Evolutionary conservation across 768 basidiomycete species (phyloP).

Genomic region (Lactarius sp.): DNA sequence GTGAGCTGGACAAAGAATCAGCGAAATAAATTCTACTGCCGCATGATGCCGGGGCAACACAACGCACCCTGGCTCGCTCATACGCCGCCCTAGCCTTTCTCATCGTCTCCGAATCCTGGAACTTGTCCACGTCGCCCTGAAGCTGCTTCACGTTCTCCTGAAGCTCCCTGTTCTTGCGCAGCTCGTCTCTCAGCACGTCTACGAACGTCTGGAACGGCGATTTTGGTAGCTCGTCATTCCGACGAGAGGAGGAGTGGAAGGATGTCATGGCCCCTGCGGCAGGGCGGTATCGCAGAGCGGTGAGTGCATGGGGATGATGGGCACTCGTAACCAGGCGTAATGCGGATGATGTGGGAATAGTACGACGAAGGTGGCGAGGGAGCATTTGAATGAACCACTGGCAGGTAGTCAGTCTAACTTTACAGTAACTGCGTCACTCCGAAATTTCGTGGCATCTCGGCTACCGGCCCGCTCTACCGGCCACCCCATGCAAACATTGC

Average conservation of each 20-base stretch:
- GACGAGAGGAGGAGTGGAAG: slow-evolving; percentile 65
- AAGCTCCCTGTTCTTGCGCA: slow-evolving; percentile 88
- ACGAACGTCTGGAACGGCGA: slow-evolving; percentile 97
- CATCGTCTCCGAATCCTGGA: slow-evolving; percentile 97
- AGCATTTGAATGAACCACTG: slow-evolving; percentile 26
- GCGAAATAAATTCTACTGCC: background rate
- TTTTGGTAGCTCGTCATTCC: slow-evolving; percentile 64
- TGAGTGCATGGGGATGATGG: slow-evolving; percentile 24
- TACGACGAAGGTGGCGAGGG: slow-evolving; percentile 44
- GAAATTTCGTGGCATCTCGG: slow-evolving; percentile 3
- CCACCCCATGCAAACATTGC: too few species aligned
- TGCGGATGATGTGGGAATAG: slow-evolving; percentile 31
- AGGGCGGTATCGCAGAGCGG: slow-evolving; percentile 33
- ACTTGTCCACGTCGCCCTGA: slow-evolving; percentile 94
- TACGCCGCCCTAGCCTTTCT: slow-evolving; percentile 87
- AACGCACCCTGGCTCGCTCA: slow-evolving; percentile 84
- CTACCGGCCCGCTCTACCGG: background rate
- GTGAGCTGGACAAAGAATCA: slow-evolving; percentile 52
- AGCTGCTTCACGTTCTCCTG: slow-evolving; percentile 97
- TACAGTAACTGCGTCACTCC: too few species aligned
- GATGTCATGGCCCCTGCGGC: slow-evolving; percentile 19
- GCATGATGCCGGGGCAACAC: background rate
- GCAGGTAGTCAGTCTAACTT: background rate
- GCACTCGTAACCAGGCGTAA: slow-evolving; percentile 28
- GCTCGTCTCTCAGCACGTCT: slow-evolving; percentile 86